Conservation (phyloP, 768 basidiomycete genomes). For the Naganishia onofrii region DNA sequence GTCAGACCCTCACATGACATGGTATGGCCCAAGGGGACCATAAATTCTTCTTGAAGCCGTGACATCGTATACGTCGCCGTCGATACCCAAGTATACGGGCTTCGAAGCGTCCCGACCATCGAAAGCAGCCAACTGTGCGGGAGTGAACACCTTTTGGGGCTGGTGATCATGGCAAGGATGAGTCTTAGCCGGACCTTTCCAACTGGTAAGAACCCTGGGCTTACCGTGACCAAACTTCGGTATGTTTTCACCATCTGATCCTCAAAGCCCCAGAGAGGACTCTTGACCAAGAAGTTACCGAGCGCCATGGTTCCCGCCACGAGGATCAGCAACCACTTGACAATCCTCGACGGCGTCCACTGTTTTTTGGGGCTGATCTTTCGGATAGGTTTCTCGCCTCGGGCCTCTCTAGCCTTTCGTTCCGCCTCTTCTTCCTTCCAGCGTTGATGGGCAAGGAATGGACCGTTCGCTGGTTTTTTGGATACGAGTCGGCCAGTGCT, state of each 20-base stretch:
- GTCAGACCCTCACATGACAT: constrained; percentile 48
- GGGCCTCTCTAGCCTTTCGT: constrained; percentile 65
- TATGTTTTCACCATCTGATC: constrained; percentile 62
- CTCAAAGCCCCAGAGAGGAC: constrained; percentile 77
- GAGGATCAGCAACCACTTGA: constrained; percentile 58
- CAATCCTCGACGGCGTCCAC: constrained; percentile 57
- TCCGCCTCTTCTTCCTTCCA: constrained; percentile 60
- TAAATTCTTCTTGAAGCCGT: constrained; percentile 71
- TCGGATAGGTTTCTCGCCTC: constrained; percentile 63
- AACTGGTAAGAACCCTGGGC: neutral
- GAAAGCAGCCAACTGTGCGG: constrained; percentile 63
- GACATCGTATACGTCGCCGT: constrained; percentile 90
- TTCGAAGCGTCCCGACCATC: constrained; percentile 66
- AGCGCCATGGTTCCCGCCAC: constrained; percentile 53
- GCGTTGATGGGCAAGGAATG: constrained; percentile 65
- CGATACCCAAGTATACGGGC: constrained; percentile 85
- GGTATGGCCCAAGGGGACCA: constrained; percentile 71
- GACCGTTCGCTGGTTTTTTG: constrained; percentile 76
- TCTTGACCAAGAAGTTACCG: constrained; percentile 83
- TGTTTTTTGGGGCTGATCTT: constrained; percentile 60
- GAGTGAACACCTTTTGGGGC: constrained; percentile 61
- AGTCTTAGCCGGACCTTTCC: neutral
- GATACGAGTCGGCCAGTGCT: constrained; percentile 66
- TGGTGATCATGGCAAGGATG: neutral
- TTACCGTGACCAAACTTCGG: constrained; percentile 14